A percentile compares a stretch with the other conserved stretches of the same genome.
Evolutionary conservation across 345 rosid species (phyloP).

Genomic region (Trapa incisa): DNA sequence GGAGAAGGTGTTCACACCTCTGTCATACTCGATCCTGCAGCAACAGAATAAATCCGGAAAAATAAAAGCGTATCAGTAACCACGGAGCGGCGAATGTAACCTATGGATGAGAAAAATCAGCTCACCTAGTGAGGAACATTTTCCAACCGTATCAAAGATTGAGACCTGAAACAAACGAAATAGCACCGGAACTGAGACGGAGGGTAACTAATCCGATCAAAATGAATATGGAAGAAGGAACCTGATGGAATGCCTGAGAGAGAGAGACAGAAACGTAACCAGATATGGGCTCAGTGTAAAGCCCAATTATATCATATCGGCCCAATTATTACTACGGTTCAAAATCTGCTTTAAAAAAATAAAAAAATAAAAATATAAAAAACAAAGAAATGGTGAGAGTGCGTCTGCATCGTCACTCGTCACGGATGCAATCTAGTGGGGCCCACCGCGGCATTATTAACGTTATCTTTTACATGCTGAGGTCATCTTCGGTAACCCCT

Average conservation of each 20-base stretch:
- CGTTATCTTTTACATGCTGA: no score
- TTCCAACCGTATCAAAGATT: not conserved
- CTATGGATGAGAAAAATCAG: not conserved
- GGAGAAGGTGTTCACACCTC: slow-evolving; percentile 98
- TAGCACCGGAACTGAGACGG: not conserved
- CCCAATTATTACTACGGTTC: no score
- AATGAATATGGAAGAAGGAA: not conserved
- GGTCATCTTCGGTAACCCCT: no score
- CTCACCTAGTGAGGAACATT: slow-evolving; percentile 20
- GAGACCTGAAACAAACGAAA: not conserved
- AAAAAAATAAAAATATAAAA: no score
- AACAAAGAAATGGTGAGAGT: no score
- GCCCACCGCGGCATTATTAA: no score
- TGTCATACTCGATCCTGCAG: slow-evolving; percentile 89
- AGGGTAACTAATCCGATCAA: not conserved
- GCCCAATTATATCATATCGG: no score
- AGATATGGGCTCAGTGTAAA: no score
- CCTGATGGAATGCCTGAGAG: not conserved
- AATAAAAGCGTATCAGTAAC: not conserved
- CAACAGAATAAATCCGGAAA: not conserved
- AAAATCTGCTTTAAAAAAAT: no score
- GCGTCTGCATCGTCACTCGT: no score
- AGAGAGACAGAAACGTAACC: not conserved
- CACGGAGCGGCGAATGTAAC: not conserved
- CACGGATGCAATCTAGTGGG: no score